Base-by-base conservation (phyloP, 768 basidiomycete species). In the Obba rivulosa region DNA sequence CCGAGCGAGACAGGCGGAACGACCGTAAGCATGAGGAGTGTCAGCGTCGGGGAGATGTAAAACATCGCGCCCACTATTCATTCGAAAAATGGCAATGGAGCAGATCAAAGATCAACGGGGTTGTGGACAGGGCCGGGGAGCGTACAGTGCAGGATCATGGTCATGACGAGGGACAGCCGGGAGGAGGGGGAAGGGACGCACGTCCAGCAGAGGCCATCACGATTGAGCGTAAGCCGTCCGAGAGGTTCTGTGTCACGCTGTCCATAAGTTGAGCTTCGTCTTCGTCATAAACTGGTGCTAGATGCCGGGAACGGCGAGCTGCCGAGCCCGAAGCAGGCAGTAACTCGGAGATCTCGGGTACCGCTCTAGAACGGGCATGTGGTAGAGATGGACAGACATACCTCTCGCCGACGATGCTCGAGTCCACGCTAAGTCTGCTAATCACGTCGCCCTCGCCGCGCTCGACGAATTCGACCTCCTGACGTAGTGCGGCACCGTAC, bases 31-130 rank as follows among this genome's bases (percentile, higher is more conserved):
- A 99, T 98, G 55, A 97, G 72, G 46, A 87, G 64, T 0, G 95
- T 98, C 50, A 99, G 70, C 36, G 84, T 85, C 0, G 89, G 87
- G 0, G 88, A 94, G 46, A 95, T 79, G 66, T 86, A 94, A 57
- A 97, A 82, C 95, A 97, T 99, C 36, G 92, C 90, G 40, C 87
- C 91, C 53, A 97, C 92, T 88, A n/a, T n/a, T n/a, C n/a, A n/a
- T n/a, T n/a, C n/a, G n/a, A 31, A 31, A 31, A 5, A 13, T 31
- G 28, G 5, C 5, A 5, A 13, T 13, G 7, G 7, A 47, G 21
- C 48, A 31, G 13, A 37, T 21, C 35, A 36, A 20, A 17, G 43
- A 13, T 25, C 8, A 35, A 31, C 28, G 28, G 28, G 28, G 28
- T 7, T 47, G 42, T 4, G 22, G 43, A 44, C 7, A 31, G 23